Conservation (phyloP, 2,329 filamentous ascomycete genomes). For the Dissoconium aciculare region DNA sequence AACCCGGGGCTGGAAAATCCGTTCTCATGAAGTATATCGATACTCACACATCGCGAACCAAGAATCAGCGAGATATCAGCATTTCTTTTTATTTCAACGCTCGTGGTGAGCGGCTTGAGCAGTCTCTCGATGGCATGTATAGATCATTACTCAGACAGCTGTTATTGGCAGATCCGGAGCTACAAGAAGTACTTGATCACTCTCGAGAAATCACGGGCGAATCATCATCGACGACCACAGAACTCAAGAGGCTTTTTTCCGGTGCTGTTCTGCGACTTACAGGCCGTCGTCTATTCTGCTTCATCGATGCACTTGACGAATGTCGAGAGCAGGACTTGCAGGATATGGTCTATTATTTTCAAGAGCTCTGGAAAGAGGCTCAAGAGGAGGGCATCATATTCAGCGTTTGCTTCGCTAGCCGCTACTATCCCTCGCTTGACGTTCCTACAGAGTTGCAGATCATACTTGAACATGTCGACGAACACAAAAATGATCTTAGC, state of each 20-base stretch:
- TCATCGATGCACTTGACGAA: conserved; percentile 36
- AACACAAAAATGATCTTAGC: conserved; percentile 21
- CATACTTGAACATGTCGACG: conserved; percentile 24
- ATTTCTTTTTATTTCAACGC: conserved; percentile 39
- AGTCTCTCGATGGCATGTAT: conserved; percentile 35
- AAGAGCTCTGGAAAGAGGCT: conserved; percentile 17
- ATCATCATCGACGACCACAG: too few relatives aligned
- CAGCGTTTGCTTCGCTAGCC: conserved; percentile 28
- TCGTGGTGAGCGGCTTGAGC: conserved; percentile 31
- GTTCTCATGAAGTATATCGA: conserved; percentile 25
- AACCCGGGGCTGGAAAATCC: conserved; percentile 27
- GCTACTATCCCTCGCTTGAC: conserved; percentile 31
- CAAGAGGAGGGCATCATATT: conserved; percentile 8
- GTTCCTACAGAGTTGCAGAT: conserved; percentile 21
- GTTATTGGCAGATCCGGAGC: conserved; percentile 22
- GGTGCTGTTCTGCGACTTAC: conserved; percentile 18
- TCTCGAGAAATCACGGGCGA: conserved; percentile 7
- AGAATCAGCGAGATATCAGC: conserved; percentile 11
- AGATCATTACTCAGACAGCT: conserved; percentile 37
- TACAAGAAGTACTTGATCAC: conserved; percentile 24
- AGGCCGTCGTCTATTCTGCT: conserved; percentile 18
- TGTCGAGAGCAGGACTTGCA: conserved; percentile 27
- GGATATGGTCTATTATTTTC: conserved; percentile 27
- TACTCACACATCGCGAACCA: conserved; percentile 8
- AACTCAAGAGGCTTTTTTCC: conserved; percentile 19